Evolutionary conservation across 1,284 basidiomycete species (phyloP).

Genomic region (Ustilago vetiveriae): DNA sequence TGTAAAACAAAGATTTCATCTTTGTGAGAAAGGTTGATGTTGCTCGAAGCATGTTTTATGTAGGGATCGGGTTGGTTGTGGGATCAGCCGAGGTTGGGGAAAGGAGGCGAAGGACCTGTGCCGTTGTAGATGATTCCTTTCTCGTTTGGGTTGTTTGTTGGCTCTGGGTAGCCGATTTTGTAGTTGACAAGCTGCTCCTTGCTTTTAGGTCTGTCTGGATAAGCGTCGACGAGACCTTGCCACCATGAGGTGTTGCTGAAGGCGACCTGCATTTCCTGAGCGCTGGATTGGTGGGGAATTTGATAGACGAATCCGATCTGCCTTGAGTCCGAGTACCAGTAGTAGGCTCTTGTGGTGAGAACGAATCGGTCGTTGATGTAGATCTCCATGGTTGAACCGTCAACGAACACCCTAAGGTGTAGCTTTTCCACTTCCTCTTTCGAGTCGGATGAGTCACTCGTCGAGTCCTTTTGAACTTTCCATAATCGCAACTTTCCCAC

Average conservation of each 20-base stretch:
- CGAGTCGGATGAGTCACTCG: too few relatives aligned
- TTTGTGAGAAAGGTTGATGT: too few relatives aligned
- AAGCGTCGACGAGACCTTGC: constrained; percentile 38
- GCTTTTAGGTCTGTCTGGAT: constrained; percentile 26
- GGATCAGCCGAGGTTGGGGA: constrained; percentile 15
- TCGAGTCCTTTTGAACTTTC: too few relatives aligned
- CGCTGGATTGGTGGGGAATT: constrained; percentile 1
- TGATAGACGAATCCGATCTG: constrained; percentile 28
- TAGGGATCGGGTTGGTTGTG: not conserved
- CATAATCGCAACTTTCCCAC: constrained; percentile 36
- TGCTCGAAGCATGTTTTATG: too few relatives aligned
- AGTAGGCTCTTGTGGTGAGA: constrained; percentile 32
- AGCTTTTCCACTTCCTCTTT: too few relatives aligned
- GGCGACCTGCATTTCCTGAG: not conserved
- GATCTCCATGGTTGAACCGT: constrained; percentile 37
- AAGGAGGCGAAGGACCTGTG: constrained; percentile 15
- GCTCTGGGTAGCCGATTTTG: constrained; percentile 27
- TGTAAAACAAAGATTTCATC: too few relatives aligned
- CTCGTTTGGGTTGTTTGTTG: constrained; percentile 23
- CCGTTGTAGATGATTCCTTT: constrained; percentile 27
- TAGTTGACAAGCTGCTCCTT: constrained; percentile 20
- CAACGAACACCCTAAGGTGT: constrained; percentile 33
- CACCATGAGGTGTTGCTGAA: constrained; percentile 25
- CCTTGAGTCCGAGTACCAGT: constrained; percentile 27
- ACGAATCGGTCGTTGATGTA: constrained; percentile 43